Conservation (phyloP, 2,329 filamentous ascomycete species). For the Diaporthe destruens region DNA sequence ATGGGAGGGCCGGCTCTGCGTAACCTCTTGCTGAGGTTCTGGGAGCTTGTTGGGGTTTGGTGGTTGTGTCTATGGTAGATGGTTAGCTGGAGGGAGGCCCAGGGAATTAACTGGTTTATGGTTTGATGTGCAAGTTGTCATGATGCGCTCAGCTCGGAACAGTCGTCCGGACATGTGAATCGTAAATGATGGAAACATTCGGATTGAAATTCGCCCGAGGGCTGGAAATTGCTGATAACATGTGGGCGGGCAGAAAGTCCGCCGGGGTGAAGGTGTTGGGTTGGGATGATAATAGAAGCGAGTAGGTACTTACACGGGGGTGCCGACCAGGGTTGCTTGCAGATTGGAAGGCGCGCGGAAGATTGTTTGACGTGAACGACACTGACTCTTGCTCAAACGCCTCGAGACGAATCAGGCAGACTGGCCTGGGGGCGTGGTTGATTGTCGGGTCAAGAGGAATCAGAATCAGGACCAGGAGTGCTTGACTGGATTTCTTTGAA, state of each 20-base stretch:
- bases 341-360: conserved; percentile 4
- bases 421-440: neutral
- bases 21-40: neutral
- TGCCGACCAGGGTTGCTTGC: conserved; percentile 22
- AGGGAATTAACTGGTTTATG: no score
- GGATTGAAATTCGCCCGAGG: conserved; percentile 1
- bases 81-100: neutral
- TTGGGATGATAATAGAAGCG: neutral
- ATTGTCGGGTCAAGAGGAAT: conserved; percentile 2
- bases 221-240: neutral
- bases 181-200: neutral
- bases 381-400: conserved; percentile 30
- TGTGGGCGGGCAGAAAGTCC: conserved; percentile 13
- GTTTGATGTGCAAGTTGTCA: neutral
- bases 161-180: conserved; percentile 21
- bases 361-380: conserved; percentile 23
- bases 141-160: neutral
- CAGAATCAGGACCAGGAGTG: neutral
- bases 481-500: neutral
- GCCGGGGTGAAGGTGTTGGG: conserved; percentile 13
- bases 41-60: neutral
- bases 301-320: neutral
- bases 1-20: neutral
- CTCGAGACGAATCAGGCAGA: conserved; percentile 7
- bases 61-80: conserved; percentile 1